Percentiles rank a stretch among this genome's conserved stretches.
These are phyloP conservation scores for Xylariaceae sp. DNA, from an alignment of 2,329 filamentous ascomycete species.

Conservation along the genomic window DNA sequence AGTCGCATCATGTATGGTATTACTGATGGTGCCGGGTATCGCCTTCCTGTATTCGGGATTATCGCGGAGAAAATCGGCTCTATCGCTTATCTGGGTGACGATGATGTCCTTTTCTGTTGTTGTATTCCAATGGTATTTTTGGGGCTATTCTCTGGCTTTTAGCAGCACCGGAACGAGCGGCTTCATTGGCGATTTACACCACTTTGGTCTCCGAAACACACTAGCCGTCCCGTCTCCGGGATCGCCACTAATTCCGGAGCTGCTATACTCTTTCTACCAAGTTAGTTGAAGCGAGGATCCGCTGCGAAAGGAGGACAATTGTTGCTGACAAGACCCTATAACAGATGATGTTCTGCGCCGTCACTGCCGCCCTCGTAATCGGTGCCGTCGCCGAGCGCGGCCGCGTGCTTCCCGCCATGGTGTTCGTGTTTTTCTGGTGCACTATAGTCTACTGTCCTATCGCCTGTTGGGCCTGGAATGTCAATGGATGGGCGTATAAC, in stretches of 20 bases:
- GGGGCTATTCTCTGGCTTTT: constrained; percentile 96
- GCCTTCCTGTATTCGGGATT: constrained; percentile 97
- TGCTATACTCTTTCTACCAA: constrained; percentile 94
- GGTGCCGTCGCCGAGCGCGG: constrained; percentile 93
- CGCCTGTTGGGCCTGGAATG: constrained; percentile 95
- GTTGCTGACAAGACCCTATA: constrained; percentile 9
- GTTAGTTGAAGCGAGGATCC: constrained; percentile 40
- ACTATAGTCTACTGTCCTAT: constrained; percentile 97
- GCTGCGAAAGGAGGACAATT: background rate
- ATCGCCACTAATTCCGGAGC: constrained; percentile 79
- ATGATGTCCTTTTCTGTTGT: constrained; percentile 91
- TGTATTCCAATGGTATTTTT: constrained; percentile 99
- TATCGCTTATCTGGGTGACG: constrained; percentile 95
- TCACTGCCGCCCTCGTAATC: constrained; percentile 86
- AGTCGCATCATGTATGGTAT: constrained; percentile 82
- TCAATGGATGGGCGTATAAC: constrained; percentile 86
- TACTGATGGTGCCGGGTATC: constrained; percentile 95
- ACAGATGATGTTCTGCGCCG: constrained; percentile 94
- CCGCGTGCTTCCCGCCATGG: constrained; percentile 86
- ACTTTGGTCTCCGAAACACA: constrained; percentile 85
- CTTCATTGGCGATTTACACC: constrained; percentile 85
- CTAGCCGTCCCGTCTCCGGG: constrained; percentile 82
- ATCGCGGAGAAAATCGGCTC: constrained; percentile 92
- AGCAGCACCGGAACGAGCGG: constrained; percentile 76
- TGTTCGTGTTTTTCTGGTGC: constrained; percentile 94